Percentiles rank a stretch among this genome's conserved stretches.
Evolutionary conservation across 352 stramenopile genomes (phyloP).

Genomic region (Pythium monospermum): DNA sequence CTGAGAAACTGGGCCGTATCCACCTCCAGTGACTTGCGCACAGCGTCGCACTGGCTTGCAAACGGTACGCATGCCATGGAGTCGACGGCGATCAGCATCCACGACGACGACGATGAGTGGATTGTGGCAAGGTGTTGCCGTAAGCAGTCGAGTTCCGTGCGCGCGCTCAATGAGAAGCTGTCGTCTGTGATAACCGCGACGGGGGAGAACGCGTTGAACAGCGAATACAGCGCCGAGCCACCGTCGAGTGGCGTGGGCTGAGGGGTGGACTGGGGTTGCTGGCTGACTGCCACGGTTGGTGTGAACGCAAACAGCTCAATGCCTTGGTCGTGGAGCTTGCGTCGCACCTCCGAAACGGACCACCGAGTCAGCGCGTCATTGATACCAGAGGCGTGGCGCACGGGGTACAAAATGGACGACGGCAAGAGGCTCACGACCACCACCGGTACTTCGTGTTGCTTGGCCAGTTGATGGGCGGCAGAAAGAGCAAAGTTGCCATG

Average conservation of each 20-base stretch:
- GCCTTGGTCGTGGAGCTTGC: constrained; percentile 30
- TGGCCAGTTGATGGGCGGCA: constrained; percentile 36
- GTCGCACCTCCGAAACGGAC: constrained; percentile 44
- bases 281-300: constrained; percentile 14
- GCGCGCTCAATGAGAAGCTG: constrained; percentile 13
- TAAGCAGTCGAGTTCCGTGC: constrained; percentile 14
- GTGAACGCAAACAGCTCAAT: constrained; percentile 49
- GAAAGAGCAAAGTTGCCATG: constrained; percentile 65
- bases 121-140: constrained; percentile 14
- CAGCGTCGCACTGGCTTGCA: constrained; percentile 33
- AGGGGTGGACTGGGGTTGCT: constrained; percentile 17
- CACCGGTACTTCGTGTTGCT: constrained; percentile 38
- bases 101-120: constrained; percentile 35
- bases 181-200: constrained; percentile 18
- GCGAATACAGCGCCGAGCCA: constrained; percentile 7
- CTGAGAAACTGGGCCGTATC: constrained; percentile 8
- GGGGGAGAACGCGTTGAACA: constrained; percentile 12
- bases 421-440: constrained; percentile 42
- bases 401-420: constrained; percentile 43
- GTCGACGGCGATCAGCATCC: constrained; percentile 57
- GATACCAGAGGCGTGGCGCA: constrained; percentile 45
- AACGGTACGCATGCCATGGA: constrained; percentile 44
- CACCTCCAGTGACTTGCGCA: constrained; percentile 35
- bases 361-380: constrained; percentile 54
- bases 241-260: neutral